These are phyloP conservation scores for Penicillium sp. DNA, from an alignment of 2,329 filamentous ascomycete genomes.

Conservation along the genomic window DNA sequence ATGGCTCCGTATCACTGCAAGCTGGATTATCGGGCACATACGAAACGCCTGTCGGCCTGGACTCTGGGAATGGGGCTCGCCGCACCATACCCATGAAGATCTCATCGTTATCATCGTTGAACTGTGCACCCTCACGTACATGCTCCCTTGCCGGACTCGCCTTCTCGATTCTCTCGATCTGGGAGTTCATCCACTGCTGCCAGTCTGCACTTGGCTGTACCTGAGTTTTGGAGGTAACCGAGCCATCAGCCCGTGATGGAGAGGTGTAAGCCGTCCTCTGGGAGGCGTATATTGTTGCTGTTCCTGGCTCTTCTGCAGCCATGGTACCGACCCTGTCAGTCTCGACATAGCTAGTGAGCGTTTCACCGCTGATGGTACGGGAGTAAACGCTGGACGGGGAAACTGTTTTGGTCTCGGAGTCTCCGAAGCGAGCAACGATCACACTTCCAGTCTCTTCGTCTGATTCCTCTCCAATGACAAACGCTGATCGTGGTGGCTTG, in stretches of 20 bases:
- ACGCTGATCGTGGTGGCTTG: background rate
- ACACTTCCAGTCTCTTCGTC: slow-evolving; percentile 24
- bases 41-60: background rate
- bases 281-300: slow-evolving; percentile 37
- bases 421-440: slow-evolving; percentile 11
- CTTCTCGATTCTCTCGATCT: slow-evolving; percentile 35
- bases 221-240: slow-evolving; percentile 2
- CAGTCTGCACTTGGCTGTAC: slow-evolving; percentile 34
- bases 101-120: slow-evolving; percentile 30
- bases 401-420: slow-evolving; percentile 15
- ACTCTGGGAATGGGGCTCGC: background rate
- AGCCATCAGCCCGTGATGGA: slow-evolving; percentile 22
- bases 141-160: slow-evolving; percentile 31
- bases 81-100: slow-evolving; percentile 13
- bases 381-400: slow-evolving; percentile 46
- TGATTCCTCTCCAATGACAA: slow-evolving; percentile 7
- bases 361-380: slow-evolving; percentile 38
- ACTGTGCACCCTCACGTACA: slow-evolving; percentile 41
- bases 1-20: background rate
- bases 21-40: background rate
- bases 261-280: slow-evolving; percentile 33
- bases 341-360: slow-evolving; percentile 17
- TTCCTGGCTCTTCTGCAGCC: slow-evolving; percentile 29
- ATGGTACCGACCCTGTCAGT: background rate
- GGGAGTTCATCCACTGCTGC: slow-evolving; percentile 39